phyloP scores from a whole-genome alignment of 164 flowering plant species.

The Chloranthus sessilifolius region DNA sequence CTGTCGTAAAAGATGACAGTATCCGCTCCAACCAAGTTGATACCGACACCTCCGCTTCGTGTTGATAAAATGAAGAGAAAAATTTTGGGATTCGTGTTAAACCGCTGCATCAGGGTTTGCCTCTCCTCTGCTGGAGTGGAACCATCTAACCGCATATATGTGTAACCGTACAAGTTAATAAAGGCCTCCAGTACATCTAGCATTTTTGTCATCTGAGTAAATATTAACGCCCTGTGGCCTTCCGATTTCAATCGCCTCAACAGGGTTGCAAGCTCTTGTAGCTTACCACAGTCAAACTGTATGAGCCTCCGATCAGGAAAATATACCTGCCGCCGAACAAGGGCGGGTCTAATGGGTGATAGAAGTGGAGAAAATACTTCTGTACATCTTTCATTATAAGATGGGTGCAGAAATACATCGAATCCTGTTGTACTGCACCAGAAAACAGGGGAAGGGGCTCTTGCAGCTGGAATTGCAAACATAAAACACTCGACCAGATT shows the following conservation, averaged over 20 bases:
- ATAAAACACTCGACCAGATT: constrained; percentile 76
- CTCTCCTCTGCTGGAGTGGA: constrained; percentile 97
- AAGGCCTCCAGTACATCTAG: constrained; percentile 96
- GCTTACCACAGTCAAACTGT: constrained; percentile 98
- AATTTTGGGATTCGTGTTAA: constrained; percentile 89
- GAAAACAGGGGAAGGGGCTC: constrained; percentile 70
- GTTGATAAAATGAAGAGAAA: constrained; percentile 96
- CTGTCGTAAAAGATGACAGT: constrained; percentile 98
- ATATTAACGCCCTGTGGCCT: constrained; percentile 96
- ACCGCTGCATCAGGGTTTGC: constrained; percentile 96
- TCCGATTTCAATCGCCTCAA: constrained; percentile 83
- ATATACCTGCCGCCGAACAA: constrained; percentile 89
- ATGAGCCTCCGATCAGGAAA: constrained; percentile 96
- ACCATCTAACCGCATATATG: constrained; percentile 99
- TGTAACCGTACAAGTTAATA: constrained; percentile 91
- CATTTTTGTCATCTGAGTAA: constrained; percentile 99
- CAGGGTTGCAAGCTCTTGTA: constrained; percentile 84
- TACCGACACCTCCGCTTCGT: constrained; percentile 99
- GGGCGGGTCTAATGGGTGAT: constrained; percentile 84
- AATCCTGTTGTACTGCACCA: constrained; percentile 75
- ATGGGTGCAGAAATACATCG: constrained; percentile 49
- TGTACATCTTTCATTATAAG: constrained; percentile 49
- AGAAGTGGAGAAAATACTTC: constrained; percentile 64
- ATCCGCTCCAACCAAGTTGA: constrained; percentile 96
- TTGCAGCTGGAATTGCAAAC: constrained; percentile 98